Evolutionary conservation across 257 asterid species (phyloP).

Genomic region (Henckelia pumila): DNA sequence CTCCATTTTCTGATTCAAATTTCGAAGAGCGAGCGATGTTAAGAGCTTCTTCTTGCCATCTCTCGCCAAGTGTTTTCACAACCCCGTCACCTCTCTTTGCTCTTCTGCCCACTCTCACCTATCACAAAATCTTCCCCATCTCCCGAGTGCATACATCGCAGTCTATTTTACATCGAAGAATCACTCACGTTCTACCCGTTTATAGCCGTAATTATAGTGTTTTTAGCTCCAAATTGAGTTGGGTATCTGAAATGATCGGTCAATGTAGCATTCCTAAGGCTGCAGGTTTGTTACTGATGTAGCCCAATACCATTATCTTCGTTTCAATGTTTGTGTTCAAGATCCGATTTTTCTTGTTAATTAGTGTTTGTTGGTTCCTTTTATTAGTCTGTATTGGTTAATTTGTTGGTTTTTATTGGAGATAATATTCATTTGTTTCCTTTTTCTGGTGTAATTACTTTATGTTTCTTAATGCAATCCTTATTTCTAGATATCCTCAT

Average conservation of each 20-base stretch:
- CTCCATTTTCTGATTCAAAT: too few species aligned
- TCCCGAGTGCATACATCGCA: slow-evolving; percentile 16
- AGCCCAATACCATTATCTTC: background rate
- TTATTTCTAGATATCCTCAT: background rate
- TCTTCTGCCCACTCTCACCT: slow-evolving; percentile 31
- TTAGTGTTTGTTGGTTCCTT: background rate
- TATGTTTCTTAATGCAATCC: background rate
- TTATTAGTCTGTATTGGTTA: background rate
- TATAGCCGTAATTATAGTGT: slow-evolving; percentile 18
- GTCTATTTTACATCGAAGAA: slow-evolving; percentile 25
- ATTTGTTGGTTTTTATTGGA: background rate
- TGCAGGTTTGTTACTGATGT: slow-evolving; percentile 40
- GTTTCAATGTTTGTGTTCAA: background rate
- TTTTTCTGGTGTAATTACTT: background rate
- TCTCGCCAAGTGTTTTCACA: slow-evolving; percentile 29
- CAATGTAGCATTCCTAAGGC: slow-evolving; percentile 30
- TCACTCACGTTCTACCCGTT: slow-evolving; percentile 19
- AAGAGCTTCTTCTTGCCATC: slow-evolving; percentile 44
- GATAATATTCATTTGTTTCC: slow-evolving; percentile 4
- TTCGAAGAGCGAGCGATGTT: slow-evolving; percentile 34
- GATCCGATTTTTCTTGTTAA: background rate
- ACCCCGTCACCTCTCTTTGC: slow-evolving; percentile 34
- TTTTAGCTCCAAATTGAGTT: slow-evolving; percentile 22
- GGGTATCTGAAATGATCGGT: slow-evolving; percentile 29
- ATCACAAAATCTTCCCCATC: slow-evolving; percentile 20